Percentiles rank a stretch among this genome's conserved stretches.
Evolutionary conservation across 257 asterid genomes (phyloP).

Genomic region (Solanum sitiens): DNA sequence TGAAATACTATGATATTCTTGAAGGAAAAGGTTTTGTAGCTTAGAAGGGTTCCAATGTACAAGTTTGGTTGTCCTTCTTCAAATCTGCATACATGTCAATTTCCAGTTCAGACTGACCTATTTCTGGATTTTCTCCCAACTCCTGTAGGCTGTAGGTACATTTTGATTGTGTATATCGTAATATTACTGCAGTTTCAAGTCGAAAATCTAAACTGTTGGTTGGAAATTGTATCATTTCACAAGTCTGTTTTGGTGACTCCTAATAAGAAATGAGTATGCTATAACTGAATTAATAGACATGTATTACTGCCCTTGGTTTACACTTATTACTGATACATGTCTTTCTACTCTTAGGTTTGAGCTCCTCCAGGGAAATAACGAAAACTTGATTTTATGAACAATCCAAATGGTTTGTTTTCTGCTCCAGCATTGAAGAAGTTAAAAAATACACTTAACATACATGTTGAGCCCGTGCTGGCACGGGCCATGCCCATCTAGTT

Average conservation of each 20-base stretch:
- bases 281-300: background rate
- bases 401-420: background rate
- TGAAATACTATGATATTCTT: slow-evolving; percentile 65
- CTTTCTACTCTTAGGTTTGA: slow-evolving; percentile 41
- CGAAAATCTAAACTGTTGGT: slow-evolving; percentile 90
- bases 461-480: too few relatives aligned
- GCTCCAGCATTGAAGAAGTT: too few relatives aligned
- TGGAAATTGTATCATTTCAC: slow-evolving; percentile 81
- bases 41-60: slow-evolving; percentile 64
- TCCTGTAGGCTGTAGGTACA: slow-evolving; percentile 67
- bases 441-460: too few relatives aligned
- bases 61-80: slow-evolving; percentile 26
- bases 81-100: background rate
- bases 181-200: slow-evolving; percentile 89
- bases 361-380: slow-evolving; percentile 86
- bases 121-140: background rate
- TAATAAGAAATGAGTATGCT: background rate
- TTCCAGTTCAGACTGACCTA: background rate
- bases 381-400: slow-evolving; percentile 86
- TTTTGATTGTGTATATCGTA: slow-evolving; percentile 84
- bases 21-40: slow-evolving; percentile 84
- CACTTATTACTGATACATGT: slow-evolving; percentile 11
- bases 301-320: background rate
- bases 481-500: too few relatives aligned
- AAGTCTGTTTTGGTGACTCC: slow-evolving; percentile 30